A percentile compares a stretch with the other conserved stretches of the same genome.
These are phyloP conservation scores for Xylariales sp. DNA, from an alignment of 2,329 filamentous ascomycete species.

Conservation along the genomic window DNA sequence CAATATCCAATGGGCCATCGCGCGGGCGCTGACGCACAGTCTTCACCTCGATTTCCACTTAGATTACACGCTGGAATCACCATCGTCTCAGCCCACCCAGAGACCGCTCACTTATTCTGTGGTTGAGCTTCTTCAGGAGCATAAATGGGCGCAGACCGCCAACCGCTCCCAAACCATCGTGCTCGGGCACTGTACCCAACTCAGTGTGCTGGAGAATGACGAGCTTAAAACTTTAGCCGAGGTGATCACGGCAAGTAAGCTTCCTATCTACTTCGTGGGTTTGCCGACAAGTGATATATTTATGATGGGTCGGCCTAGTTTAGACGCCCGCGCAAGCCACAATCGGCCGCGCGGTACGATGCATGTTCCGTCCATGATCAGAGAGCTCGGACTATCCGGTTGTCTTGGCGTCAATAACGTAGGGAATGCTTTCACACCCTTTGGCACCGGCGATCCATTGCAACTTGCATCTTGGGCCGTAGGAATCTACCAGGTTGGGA, in stretches of 20 bases:
- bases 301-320: conserved; percentile 70
- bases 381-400: conserved; percentile 66
- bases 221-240: conserved; percentile 63
- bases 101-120: conserved; percentile 66
- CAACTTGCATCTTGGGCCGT: conserved; percentile 71
- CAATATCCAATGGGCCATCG: conserved; percentile 74
- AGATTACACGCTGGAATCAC: conserved; percentile 72
- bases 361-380: conserved; percentile 69
- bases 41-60: conserved; percentile 77
- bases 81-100: conserved; percentile 44
- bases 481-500: conserved; percentile 75
- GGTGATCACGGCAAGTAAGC: conserved; percentile 57
- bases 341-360: conserved; percentile 68
- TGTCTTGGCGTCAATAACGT: conserved; percentile 78
- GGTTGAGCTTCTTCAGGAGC: conserved; percentile 60
- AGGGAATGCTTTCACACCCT: conserved; percentile 79
- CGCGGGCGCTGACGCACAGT: conserved; percentile 59
- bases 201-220: conserved; percentile 64
- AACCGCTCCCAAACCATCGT: conserved; percentile 62
- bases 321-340: conserved; percentile 36
- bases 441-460: conserved; percentile 74
- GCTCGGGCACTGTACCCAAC: conserved; percentile 75
- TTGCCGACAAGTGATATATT: conserved; percentile 77
- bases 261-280: conserved; percentile 75
- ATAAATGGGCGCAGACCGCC: conserved; percentile 59